Evolutionary conservation across 176 grass and related monocot species (phyloP), one percentile per base, ranked within the genome.

Genomic region (Musa troglodytarum): DNA sequence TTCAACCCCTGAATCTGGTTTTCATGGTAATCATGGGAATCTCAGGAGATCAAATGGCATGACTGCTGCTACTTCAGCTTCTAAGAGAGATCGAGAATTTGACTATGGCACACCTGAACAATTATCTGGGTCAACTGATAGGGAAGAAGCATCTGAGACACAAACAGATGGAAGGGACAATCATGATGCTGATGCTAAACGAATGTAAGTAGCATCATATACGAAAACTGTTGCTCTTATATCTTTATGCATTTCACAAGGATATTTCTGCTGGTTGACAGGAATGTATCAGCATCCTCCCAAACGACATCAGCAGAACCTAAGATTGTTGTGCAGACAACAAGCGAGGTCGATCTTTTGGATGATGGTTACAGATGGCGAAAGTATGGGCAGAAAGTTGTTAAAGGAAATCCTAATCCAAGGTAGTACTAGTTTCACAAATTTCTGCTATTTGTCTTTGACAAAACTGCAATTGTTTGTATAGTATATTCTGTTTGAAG

Each of bases 281-380:
- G 78, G 53, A 78, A 69, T 9, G 7, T 78, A 59, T 17, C 53
- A 49, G 28, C 85, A 75, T 91, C 88, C 77, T 88, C 90, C 67
- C 94, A 93, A 82, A 90, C 80, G 65, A 79, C 85, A 29, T 53
- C 78, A 54, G 79, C 89, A 77, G 88, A 91, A 74, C 86, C 89
- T 55, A 97, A 81, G 80, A 91, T 98, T 74, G 89, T 98, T 72
- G 88, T 98, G 77, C 90, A 98, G 82, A 91, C 94, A 71, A 90
- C 79, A 68, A 98, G 94, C 69, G 88, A 87, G 78, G 86, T 98
- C 82, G 94, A 98, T 93, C 87, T 98, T 85, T 81, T 98, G 80
- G 94, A 98, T 81, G 90, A 98, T 82, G 94, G 94, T 19, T 98
- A 86, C 64, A 89, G 88, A 62, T 98, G 94, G 94, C 94, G 88